Conservation (phyloP, 176 grass and related monocot genomes). For the Oryza australiensis region DNA sequence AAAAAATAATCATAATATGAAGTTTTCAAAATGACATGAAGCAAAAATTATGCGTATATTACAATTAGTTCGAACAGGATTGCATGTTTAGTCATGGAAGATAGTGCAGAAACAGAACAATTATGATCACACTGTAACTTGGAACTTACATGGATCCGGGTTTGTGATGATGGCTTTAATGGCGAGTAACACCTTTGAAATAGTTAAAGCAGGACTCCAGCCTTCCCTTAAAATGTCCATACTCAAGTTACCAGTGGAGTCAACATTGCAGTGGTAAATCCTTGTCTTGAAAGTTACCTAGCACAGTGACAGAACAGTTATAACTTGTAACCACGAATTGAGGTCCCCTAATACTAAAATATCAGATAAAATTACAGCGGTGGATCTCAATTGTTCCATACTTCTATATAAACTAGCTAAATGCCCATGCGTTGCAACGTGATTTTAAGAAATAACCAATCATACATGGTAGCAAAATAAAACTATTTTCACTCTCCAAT, state of each 20-base stretch:
- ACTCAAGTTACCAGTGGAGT: constrained; percentile 56
- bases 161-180: constrained; percentile 81
- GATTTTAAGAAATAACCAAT: too few relatives aligned
- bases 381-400: not conserved
- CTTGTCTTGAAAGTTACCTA: constrained; percentile 91
- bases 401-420: not conserved
- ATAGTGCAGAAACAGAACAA: constrained; percentile 19
- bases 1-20: constrained; percentile 31
- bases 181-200: constrained; percentile 82
- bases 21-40: constrained; percentile 8
- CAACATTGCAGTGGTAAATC: constrained; percentile 87
- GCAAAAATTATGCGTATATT: not conserved
- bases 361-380: not conserved
- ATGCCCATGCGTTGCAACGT: too few relatives aligned
- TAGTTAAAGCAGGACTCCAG: constrained; percentile 88
- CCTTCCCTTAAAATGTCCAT: constrained; percentile 74
- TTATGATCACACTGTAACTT: not conserved
- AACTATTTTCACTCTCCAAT: too few relatives aligned
- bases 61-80: constrained; percentile 6
- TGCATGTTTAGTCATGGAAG: constrained; percentile 16
- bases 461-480: too few relatives aligned
- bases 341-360: not conserved
- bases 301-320: constrained; percentile 19
- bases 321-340: not conserved
- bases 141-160: constrained; percentile 78